These are phyloP conservation scores for Arthrinium puccinioides DNA, from an alignment of 2,329 filamentous ascomycete species.

Conservation along the genomic window DNA sequence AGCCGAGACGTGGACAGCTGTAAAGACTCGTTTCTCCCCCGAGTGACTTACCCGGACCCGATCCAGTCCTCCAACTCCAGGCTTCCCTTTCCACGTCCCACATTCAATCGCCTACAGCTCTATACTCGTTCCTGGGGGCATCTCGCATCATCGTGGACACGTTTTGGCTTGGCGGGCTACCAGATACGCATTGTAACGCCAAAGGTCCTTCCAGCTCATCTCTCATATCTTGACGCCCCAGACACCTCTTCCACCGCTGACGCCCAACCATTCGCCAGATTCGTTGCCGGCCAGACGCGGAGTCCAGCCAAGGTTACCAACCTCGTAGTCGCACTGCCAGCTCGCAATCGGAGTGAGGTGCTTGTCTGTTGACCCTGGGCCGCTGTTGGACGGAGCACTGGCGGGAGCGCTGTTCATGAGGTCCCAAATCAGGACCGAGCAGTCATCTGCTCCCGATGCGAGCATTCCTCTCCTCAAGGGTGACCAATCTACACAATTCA, in stretches of 20 bases:
- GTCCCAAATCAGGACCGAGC: conserved; percentile 89
- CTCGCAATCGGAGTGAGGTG: conserved; percentile 62
- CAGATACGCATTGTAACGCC: too few relatives aligned
- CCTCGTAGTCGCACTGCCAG: conserved; percentile 83
- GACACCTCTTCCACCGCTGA: conserved; percentile 71
- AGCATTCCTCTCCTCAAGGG: conserved; percentile 79
- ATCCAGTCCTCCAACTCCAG: too few relatives aligned
- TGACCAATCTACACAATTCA: conserved; percentile 97
- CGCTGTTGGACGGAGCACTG: conserved; percentile 40
- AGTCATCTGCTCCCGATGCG: conserved; percentile 88
- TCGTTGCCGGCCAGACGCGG: conserved; percentile 63
- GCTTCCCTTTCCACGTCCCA: too few relatives aligned
- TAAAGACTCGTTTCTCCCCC: too few relatives aligned
- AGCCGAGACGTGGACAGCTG: too few relatives aligned
- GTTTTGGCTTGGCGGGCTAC: too few relatives aligned
- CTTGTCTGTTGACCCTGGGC: conserved; percentile 44
- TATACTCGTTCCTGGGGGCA: too few relatives aligned
- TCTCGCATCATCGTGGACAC: too few relatives aligned
- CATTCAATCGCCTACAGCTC: too few relatives aligned
- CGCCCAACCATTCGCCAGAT: conserved; percentile 75
- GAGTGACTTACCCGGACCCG: too few relatives aligned
- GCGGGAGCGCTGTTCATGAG: conserved; percentile 60
- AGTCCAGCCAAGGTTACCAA: conserved; percentile 79
- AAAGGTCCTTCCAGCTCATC: too few relatives aligned
- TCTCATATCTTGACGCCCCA: conserved; percentile 57